A percentile compares a stretch with the other conserved stretches of the same genome.
Conservation (phyloP, 148 eudicot genomes). For the Polygonum maritimum region DNA sequence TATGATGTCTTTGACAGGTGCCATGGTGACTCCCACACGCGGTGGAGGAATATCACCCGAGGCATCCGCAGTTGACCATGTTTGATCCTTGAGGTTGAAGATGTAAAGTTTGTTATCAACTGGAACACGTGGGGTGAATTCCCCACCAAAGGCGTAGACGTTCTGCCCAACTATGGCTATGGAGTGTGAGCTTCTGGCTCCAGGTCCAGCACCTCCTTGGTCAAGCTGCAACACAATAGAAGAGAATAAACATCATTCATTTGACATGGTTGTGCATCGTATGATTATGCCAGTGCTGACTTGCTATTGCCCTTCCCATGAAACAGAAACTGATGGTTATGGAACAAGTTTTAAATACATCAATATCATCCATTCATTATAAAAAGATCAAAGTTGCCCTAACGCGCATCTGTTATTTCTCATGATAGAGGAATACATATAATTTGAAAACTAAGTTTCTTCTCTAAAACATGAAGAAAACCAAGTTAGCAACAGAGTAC, state of each 20-base stretch:
- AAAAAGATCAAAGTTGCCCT: background rate
- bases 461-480: background rate
- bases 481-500: background rate
- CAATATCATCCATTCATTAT: background rate
- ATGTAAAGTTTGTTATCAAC: conserved; percentile 73
- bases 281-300: background rate
- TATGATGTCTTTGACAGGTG: conserved; percentile 47
- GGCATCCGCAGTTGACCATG: conserved; percentile 67
- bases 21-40: conserved; percentile 90
- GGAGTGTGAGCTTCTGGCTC: conserved; percentile 97
- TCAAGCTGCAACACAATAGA: conserved; percentile 38
- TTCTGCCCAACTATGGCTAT: conserved; percentile 66
- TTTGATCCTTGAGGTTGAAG: conserved; percentile 50
- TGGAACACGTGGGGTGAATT: conserved; percentile 86
- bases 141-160: conserved; percentile 83
- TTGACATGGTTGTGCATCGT: background rate
- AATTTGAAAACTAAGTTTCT: background rate
- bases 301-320: background rate
- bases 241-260: background rate
- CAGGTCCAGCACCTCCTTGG: conserved; percentile 71
- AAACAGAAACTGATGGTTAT: background rate
- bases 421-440: background rate
- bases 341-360: background rate
- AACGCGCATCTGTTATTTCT: background rate
- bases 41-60: conserved; percentile 81